Evolutionary conservation across 2,329 filamentous ascomycete species (phyloP).

Genomic region (Phyllosticta citrichinensis): DNA sequence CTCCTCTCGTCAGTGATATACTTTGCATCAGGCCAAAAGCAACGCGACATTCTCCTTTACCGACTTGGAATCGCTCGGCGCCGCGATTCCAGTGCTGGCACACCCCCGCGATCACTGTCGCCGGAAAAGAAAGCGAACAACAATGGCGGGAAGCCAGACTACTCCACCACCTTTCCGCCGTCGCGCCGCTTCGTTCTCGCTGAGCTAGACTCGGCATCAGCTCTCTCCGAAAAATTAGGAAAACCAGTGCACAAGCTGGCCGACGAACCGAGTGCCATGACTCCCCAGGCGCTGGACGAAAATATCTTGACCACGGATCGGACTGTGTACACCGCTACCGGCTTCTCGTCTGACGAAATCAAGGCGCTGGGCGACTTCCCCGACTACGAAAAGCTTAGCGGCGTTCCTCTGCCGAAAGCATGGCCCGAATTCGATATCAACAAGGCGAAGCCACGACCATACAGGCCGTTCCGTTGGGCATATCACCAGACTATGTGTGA

Average conservation of each 20-base stretch:
- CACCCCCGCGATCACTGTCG: conserved; percentile 44
- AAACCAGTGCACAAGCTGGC: conserved; percentile 18
- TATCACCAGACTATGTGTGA: conserved; percentile 90
- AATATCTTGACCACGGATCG: conserved; percentile 18
- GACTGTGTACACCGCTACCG: conserved; percentile 50
- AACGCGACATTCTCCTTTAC: conserved; percentile 30
- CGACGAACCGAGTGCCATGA: conserved; percentile 12
- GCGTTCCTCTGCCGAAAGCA: conserved; percentile 58
- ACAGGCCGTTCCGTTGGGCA: conserved; percentile 70
- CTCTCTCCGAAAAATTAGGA: conserved; percentile 18
- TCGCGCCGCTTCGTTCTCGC: conserved; percentile 39
- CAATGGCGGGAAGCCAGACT: conserved; percentile 24
- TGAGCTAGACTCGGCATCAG: conserved; percentile 19
- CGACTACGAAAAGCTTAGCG: conserved; percentile 65
- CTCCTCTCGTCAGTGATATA: conserved; percentile 18
- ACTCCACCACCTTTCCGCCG: conserved; percentile 43
- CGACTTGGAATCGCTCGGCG: conserved; percentile 29
- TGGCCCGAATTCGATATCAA: conserved; percentile 57
- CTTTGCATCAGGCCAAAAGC: conserved; percentile 23
- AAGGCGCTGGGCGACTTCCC: conserved; percentile 65
- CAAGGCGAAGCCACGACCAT: conserved; percentile 61
- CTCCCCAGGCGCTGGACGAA: conserved; percentile 17
- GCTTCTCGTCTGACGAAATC: conserved; percentile 61
- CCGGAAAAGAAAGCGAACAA: conserved; percentile 34
- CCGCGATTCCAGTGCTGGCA: conserved; percentile 38